phyloP scores from a whole-genome alignment of 2,329 filamentous ascomycete genomes.

The Scedosporium dehoogii region DNA sequence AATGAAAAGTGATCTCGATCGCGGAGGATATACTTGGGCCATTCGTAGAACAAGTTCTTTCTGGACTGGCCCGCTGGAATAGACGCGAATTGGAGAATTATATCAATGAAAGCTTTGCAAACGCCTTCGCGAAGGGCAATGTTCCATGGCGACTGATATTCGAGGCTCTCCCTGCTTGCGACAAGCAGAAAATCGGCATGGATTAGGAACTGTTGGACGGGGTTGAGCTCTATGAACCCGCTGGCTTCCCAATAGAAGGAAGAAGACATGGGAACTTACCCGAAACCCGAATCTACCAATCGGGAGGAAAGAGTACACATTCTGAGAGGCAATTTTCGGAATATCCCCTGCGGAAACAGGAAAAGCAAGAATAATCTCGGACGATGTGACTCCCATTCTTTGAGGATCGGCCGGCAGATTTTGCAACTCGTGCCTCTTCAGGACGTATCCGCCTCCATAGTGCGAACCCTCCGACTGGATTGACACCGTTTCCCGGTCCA shows the following conservation, averaged over 20 bases:
- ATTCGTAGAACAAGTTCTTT: background rate
- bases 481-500: background rate
- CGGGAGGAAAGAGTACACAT: background rate
- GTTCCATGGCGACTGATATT: slow-evolving; percentile 10
- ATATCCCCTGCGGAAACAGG: background rate
- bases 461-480: background rate
- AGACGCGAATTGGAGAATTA: background rate
- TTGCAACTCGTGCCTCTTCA: background rate
- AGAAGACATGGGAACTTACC: background rate
- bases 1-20: background rate
- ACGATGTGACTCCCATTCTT: background rate
- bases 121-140: slow-evolving; percentile 4
- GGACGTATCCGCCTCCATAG: background rate
- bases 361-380: background rate
- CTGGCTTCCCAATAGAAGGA: no score
- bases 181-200: slow-evolving; percentile 18
- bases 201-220: slow-evolving; percentile 15
- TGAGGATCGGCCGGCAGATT: background rate
- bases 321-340: background rate
- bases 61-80: background rate
- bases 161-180: slow-evolving; percentile 15
- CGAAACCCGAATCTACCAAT: background rate
- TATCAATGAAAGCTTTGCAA: background rate
- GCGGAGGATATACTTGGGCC: background rate
- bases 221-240: background rate